Conservation (phyloP, 2,329 filamentous ascomycete species). For the Emergomyces orientalis region DNA sequence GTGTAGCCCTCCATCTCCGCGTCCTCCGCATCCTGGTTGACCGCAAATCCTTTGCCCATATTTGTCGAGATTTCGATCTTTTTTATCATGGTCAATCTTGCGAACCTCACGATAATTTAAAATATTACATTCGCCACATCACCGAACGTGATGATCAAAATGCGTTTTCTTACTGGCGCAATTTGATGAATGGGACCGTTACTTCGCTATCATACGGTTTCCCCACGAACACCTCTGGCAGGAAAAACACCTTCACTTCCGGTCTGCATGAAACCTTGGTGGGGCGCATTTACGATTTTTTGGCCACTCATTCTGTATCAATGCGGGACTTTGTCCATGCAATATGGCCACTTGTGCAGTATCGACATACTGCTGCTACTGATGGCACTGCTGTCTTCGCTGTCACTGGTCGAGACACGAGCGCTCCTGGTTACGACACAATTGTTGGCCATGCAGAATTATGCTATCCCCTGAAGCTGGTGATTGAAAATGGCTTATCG, state of each 20-base stretch:
- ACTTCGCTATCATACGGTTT: not conserved
- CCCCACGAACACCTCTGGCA: not conserved
- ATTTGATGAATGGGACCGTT: not conserved
- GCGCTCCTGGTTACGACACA: not conserved
- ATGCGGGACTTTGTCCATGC: not conserved
- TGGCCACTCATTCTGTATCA: not conserved
- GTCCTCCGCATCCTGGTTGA: constrained; percentile 5
- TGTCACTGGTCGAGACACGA: not conserved
- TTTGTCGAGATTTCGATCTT: constrained; percentile 6
- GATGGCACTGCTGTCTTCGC: not conserved
- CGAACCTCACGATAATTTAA: constrained; percentile 5
- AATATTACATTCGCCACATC: constrained; percentile 3
- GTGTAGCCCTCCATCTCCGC: not conserved
- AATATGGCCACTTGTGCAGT: constrained; percentile 2
- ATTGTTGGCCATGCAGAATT: constrained; percentile 1
- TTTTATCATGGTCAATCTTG: constrained; percentile 7
- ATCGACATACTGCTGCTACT: not conserved
- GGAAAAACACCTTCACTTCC: not conserved
- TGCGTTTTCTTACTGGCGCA: constrained; percentile 5
- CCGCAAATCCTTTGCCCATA: constrained; percentile 1
- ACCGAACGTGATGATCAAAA: not conserved
- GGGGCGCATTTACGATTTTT: not conserved
- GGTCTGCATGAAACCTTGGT: not conserved
- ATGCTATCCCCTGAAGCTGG: not conserved
- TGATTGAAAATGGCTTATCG: not conserved